A percentile compares a stretch with the other conserved stretches of the same genome.
phyloP scores from a whole-genome alignment of 345 rosid genomes.

The Citrus maxima region DNA sequence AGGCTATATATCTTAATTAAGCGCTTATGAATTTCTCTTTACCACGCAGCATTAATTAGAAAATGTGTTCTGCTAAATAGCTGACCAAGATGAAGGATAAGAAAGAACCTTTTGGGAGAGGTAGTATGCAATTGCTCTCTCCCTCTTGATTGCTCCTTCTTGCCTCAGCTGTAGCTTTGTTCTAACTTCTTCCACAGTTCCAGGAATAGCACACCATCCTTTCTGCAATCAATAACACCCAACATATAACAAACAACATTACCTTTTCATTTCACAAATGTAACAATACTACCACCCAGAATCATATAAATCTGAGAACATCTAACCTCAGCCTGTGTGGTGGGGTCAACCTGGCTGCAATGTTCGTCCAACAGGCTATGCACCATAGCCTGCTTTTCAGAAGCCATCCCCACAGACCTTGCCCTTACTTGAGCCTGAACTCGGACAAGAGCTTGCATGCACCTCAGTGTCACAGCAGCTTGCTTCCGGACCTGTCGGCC shows the following conservation, averaged over 20 bases:
- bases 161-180: slow-evolving; percentile 67
- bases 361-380: slow-evolving; percentile 21
- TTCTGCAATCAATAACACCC: slow-evolving; percentile 29
- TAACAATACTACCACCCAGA: background rate
- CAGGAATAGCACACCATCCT: slow-evolving; percentile 75
- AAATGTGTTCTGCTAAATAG: background rate
- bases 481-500: slow-evolving; percentile 85
- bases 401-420: slow-evolving; percentile 32
- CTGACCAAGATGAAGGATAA: background rate
- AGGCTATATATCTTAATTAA: background rate
- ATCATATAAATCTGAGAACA: background rate
- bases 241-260: too few species aligned
- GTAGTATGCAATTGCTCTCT: slow-evolving; percentile 78
- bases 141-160: slow-evolving; percentile 87
- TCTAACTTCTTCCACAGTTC: slow-evolving; percentile 58
- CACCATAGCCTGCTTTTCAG: slow-evolving; percentile 31
- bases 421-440: slow-evolving; percentile 82
- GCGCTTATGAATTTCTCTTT: background rate
- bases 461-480: slow-evolving; percentile 84
- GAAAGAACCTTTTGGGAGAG: slow-evolving; percentile 56
- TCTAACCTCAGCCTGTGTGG: slow-evolving; percentile 72
- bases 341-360: slow-evolving; percentile 31
- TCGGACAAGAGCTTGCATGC: slow-evolving; percentile 97
- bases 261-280: too few species aligned
- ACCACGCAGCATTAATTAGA: background rate